These are phyloP conservation scores for Paecilomyces sp. DNA, from an alignment of 2,329 filamentous ascomycete species.

Conservation along the genomic window DNA sequence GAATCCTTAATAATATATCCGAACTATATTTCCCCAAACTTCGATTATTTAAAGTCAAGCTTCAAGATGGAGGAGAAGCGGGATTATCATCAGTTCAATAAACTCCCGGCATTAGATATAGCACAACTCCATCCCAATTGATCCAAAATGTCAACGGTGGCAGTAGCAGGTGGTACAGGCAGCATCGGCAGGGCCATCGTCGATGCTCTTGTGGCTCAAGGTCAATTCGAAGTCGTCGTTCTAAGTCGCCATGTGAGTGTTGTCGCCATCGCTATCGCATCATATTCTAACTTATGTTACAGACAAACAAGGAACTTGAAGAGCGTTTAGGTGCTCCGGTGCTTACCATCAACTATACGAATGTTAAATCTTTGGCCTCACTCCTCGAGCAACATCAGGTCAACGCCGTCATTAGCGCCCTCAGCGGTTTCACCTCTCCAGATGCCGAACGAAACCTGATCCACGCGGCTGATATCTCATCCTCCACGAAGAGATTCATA, in stretches of 20 bases:
- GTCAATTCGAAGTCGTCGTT: conserved; percentile 10
- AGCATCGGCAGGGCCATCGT: conserved; percentile 41
- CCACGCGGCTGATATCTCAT: conserved; percentile 10
- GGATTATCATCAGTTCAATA: no score
- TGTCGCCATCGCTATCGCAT: no score
- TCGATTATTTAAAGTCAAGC: no score
- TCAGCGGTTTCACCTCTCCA: not conserved
- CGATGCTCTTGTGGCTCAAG: conserved; percentile 20
- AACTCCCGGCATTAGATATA: no score
- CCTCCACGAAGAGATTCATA: conserved; percentile 10
- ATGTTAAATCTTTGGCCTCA: conserved; percentile 13
- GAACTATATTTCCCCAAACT: no score
- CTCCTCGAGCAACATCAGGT: conserved; percentile 14
- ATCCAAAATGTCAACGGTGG: conserved; percentile 32
- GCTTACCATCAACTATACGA: conserved; percentile 17
- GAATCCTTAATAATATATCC: no score
- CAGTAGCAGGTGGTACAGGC: conserved; percentile 42
- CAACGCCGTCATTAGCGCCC: conserved; percentile 15
- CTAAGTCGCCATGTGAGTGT: no score
- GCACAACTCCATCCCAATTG: no score
- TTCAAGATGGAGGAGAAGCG: no score
- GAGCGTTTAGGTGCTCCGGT: not conserved
- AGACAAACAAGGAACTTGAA: no score
- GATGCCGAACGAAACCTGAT: conserved; percentile 12
- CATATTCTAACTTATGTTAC: no score